A percentile compares a stretch with the other conserved stretches of the same genome.
Conservation (phyloP, 495 filamentous ascomycete species). For the Annulohypoxylon stygium region DNA sequence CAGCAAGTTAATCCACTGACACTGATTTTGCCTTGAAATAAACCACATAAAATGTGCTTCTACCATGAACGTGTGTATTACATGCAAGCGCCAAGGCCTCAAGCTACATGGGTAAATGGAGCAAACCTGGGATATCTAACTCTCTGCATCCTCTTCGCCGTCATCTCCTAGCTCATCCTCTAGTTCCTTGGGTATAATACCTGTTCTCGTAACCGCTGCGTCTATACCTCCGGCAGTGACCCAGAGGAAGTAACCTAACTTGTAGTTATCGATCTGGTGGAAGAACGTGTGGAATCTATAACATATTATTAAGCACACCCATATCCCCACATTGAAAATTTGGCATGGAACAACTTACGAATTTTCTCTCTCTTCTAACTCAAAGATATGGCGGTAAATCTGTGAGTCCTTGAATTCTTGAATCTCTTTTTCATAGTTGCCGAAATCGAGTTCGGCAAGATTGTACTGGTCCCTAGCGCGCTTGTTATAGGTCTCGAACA, state of each 20-base stretch:
- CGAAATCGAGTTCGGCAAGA: slow-evolving; percentile 78
- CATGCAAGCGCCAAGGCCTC: neutral
- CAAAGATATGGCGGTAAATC: slow-evolving; percentile 93
- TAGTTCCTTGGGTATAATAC: slow-evolving; percentile 45
- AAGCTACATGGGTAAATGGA: neutral
- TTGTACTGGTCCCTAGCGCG: slow-evolving; percentile 66
- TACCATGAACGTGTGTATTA: neutral
- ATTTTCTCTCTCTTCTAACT: slow-evolving; percentile 83
- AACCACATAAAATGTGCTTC: neutral
- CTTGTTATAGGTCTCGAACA: slow-evolving; percentile 88
- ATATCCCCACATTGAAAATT: neutral
- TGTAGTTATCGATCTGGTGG: slow-evolving; percentile 84
- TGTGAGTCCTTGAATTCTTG: slow-evolving; percentile 90
- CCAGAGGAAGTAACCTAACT: slow-evolving; percentile 79
- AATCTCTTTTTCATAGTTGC: slow-evolving; percentile 80
- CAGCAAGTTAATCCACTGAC: neutral
- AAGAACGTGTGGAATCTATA: slow-evolving; percentile 83
- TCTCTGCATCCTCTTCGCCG: slow-evolving; percentile 45
- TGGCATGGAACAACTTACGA: slow-evolving; percentile 65
- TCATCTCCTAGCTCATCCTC: slow-evolving; percentile 50
- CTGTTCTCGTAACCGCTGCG: slow-evolving; percentile 58
- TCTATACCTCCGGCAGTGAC: slow-evolving; percentile 74
- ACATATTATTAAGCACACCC: slow-evolving; percentile 15
- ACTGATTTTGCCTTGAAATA: neutral
- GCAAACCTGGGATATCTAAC: slow-evolving; percentile 19